phyloP scores from a whole-genome alignment of 345 rosid genomes.

The Ricinus communis region DNA sequence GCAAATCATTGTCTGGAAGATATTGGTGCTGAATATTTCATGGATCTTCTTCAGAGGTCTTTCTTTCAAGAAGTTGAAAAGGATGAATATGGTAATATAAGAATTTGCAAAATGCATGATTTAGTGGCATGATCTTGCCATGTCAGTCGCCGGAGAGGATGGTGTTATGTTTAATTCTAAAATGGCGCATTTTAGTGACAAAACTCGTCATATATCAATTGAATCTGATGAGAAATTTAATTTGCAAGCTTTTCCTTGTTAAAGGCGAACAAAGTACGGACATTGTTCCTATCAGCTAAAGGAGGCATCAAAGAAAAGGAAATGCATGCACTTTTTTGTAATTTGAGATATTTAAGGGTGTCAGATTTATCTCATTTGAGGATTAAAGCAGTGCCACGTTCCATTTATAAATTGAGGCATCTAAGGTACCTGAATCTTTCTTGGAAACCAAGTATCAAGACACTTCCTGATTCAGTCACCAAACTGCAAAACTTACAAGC shows the following conservation, averaged over 20 bases:
- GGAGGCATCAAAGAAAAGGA: not conserved
- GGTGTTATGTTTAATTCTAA: not conserved
- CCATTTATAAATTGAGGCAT: too few species aligned
- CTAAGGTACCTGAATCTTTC: too few species aligned
- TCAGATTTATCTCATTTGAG: too few species aligned
- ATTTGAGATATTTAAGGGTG: not conserved
- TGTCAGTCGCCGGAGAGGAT: not conserved
- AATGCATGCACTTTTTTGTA: not conserved
- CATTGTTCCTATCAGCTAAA: not conserved
- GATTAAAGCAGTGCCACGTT: too few species aligned
- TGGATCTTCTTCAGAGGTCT: not conserved
- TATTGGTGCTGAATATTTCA: constrained; percentile 14
- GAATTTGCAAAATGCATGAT: constrained; percentile 10
- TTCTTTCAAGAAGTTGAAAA: constrained; percentile 12
- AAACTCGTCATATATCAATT: not conserved
- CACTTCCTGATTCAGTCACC: too few species aligned
- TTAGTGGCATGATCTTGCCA: constrained; percentile 11
- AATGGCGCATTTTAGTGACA: not conserved
- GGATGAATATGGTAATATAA: constrained; percentile 3
- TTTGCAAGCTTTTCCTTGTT: not conserved
- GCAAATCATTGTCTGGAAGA: not conserved
- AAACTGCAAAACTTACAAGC: too few species aligned
- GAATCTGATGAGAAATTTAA: not conserved
- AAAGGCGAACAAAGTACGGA: not conserved
- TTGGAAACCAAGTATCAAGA: too few species aligned